Conservation (phyloP, 345 rosid species). For the Iberis pinnata region DNA sequence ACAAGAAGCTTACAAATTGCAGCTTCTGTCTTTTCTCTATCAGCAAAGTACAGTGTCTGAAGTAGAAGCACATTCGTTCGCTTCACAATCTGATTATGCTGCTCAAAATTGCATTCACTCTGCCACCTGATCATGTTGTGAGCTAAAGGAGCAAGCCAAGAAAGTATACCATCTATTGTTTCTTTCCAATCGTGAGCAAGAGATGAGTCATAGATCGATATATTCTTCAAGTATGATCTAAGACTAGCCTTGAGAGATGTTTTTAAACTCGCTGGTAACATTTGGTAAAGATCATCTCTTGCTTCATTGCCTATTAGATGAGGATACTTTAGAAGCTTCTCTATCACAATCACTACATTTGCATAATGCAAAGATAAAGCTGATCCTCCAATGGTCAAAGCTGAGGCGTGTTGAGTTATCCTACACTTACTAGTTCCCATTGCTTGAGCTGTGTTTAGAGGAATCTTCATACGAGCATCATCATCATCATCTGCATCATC, state of each 20-base stretch:
- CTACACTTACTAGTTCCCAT: constrained; percentile 32
- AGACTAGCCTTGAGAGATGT: constrained; percentile 53
- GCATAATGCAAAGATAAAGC: constrained; percentile 89
- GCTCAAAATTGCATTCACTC: constrained; percentile 89
- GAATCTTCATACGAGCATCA: constrained; percentile 34
- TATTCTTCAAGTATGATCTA: constrained; percentile 61
- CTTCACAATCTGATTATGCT: constrained; percentile 65
- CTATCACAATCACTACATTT: constrained; percentile 74
- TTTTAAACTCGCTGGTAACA: constrained; percentile 81
- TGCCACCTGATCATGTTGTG: constrained; percentile 97
- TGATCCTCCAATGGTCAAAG: constrained; percentile 82
- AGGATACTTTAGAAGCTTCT: constrained; percentile 83
- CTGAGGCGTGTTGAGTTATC: constrained; percentile 44
- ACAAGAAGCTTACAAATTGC: constrained; percentile 77
- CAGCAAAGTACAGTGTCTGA: constrained; percentile 84
- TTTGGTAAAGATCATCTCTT: constrained; percentile 87
- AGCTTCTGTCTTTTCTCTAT: constrained; percentile 72
- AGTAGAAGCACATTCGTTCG: constrained; percentile 77
- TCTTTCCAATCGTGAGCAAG: constrained; percentile 96
- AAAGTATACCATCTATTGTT: constrained; percentile 55
- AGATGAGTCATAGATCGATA: constrained; percentile 89
- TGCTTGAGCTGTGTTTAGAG: too few species aligned
- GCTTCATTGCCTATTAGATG: constrained; percentile 95
- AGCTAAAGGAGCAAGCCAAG: constrained; percentile 89
- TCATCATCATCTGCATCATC: constrained; percentile 36